phyloP scores from a whole-genome alignment of 345 rosid genomes.

The Excoecaria agallocha region DNA sequence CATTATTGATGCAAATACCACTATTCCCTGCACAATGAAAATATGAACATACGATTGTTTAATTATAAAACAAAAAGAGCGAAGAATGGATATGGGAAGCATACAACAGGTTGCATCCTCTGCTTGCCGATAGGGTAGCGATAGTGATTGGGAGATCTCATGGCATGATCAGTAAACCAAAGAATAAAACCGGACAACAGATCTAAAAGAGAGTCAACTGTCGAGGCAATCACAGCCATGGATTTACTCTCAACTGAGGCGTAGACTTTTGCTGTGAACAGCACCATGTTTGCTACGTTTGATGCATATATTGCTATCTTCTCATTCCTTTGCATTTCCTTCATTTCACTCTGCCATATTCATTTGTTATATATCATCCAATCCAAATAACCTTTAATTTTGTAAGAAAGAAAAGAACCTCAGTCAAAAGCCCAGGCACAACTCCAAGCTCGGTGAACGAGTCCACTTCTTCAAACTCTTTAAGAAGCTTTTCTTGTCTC shows the following conservation, averaged over 20 bases:
- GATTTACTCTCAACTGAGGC: constrained; percentile 32
- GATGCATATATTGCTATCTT: constrained; percentile 36
- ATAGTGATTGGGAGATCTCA: constrained; percentile 40
- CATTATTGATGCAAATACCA: constrained; percentile 56
- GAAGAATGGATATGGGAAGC: background rate
- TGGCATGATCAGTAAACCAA: constrained; percentile 44
- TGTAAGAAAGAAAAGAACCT: constrained; percentile 26
- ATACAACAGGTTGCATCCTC: constrained; percentile 50
- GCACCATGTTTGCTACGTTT: constrained; percentile 45
- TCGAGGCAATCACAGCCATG: constrained; percentile 46
- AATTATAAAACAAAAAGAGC: background rate
- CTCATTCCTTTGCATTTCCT: constrained; percentile 32
- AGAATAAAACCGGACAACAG: constrained; percentile 45
- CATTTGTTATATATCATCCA: background rate
- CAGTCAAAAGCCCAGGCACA: constrained; percentile 33
- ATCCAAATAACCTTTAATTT: background rate
- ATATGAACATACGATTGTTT: no score
- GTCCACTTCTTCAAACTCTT: constrained; percentile 49
- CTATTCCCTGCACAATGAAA: constrained; percentile 40
- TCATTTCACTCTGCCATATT: constrained; percentile 30
- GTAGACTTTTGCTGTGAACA: constrained; percentile 40
- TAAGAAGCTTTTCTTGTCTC: constrained; percentile 42
- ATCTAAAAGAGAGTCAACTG: constrained; percentile 41
- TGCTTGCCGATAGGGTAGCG: constrained; percentile 50
- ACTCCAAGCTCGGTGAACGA: constrained; percentile 42